Conservation (phyloP, 257 asterid species). For the Phtheirospermum japonicum region DNA sequence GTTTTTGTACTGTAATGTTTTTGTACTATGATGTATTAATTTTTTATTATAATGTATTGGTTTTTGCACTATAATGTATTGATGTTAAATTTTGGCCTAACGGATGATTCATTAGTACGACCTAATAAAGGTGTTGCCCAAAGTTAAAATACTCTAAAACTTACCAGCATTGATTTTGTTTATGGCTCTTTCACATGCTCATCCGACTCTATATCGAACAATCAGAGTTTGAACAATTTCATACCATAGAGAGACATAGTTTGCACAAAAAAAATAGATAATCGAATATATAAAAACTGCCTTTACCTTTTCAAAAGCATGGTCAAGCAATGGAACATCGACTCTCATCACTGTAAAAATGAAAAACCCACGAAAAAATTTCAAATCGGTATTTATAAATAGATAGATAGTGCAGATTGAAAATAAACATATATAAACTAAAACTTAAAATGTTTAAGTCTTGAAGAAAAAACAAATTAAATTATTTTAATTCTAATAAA, state of each 20-base stretch:
- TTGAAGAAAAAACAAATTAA: not conserved
- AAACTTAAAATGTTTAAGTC: not conserved
- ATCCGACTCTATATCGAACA: slow-evolving; percentile 82
- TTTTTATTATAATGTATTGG: too few relatives aligned
- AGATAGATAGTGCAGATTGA: too few relatives aligned
- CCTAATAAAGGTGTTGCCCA: too few relatives aligned
- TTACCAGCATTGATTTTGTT: slow-evolving; percentile 85
- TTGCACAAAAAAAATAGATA: slow-evolving; percentile 35
- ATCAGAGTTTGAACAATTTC: slow-evolving; percentile 84
- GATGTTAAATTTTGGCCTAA: too few relatives aligned
- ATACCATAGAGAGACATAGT: slow-evolving; percentile 89
- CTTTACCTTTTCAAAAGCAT: slow-evolving; percentile 66
- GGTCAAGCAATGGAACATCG: slow-evolving; percentile 76
- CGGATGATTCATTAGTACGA: too few relatives aligned
- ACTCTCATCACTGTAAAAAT: slow-evolving; percentile 81
- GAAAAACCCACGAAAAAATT: slow-evolving; percentile 17
- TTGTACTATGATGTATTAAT: too few relatives aligned
- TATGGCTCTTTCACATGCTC: slow-evolving; percentile 90
- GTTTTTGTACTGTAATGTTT: too few relatives aligned
- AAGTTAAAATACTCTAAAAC: not conserved
- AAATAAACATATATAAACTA: too few relatives aligned
- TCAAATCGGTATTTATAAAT: too few relatives aligned
- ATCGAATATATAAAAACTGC: not conserved
- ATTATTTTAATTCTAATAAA: not conserved
- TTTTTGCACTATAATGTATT: too few relatives aligned